Evolutionary conservation across 2,329 filamentous ascomycete genomes (phyloP), one percentile per base, ranked within the genome.

Genomic region (Talaromyces verruculosus): DNA sequence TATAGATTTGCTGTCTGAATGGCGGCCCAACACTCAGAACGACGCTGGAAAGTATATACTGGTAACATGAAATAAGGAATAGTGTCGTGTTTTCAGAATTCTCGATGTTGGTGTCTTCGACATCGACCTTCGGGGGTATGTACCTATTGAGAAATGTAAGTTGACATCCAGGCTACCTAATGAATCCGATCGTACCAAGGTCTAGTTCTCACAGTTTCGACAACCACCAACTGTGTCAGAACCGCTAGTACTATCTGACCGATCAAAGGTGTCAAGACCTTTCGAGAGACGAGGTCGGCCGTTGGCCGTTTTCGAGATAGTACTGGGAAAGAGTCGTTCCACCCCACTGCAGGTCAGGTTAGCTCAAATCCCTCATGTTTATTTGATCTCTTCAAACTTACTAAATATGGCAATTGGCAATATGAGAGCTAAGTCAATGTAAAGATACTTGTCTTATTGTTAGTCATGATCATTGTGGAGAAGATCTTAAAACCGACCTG

Each of bases 401-500:
- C 87, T 99, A 77, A 98, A 98, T 67, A 99, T 92, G 28, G 95
- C 95, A 72, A 99, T 96, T 4, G 95, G 95, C 2, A 99, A 83
- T 73, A 99, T 99, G 65, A 99, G 87, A 3, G 90, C 83, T 15
- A 99, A 84, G 72, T 99, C 95, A 74, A 99, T 98, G 78, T 94
- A 98, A 3, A 99, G 84, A 76, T 97, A 99, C 83, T 89, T 89
- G 65, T 17, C 17, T 43, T 19, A 43, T 28, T 17, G 37, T 67
- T 61, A 67, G 65, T 51, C 57, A 30, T 19, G 22, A 25, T 37
- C 37, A 17, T 45, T 43, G 22, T n/a, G 17, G 67, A 51, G 15
- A 45, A 17, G 22, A 8, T 28, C n/a, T 19, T 28, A 22, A 4
- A 22, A 69, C 72, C 68, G 75, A 88, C 86, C 79, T 98, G 95